A percentile compares a stretch with the other conserved stretches of the same genome.
These are phyloP conservation scores for Chlorencoelia australis DNA, from an alignment of 2,329 filamentous ascomycete species.

Conservation along the genomic window DNA sequence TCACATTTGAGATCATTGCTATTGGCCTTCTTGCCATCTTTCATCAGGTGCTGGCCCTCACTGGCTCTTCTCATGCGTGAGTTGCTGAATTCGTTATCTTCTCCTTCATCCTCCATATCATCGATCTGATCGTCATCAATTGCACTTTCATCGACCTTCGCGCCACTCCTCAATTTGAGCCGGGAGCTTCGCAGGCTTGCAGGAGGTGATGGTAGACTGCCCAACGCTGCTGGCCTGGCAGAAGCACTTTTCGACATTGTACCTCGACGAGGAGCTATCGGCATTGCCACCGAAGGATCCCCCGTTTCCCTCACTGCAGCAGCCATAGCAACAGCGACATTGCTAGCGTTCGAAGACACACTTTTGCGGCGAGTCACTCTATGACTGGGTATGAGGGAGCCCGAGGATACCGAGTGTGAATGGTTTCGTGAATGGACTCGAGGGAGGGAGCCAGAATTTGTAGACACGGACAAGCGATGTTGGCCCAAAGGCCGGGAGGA, in stretches of 20 bases:
- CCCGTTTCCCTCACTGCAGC: constrained; percentile 57
- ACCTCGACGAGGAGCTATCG: constrained; percentile 53
- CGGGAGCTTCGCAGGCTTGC: constrained; percentile 54
- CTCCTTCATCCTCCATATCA: constrained; percentile 43
- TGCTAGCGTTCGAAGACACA: constrained; percentile 67
- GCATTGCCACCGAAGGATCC: constrained; percentile 48
- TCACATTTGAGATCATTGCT: constrained; percentile 87
- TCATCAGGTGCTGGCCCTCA: constrained; percentile 74
- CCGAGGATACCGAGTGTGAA: constrained; percentile 71
- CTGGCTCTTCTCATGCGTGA: constrained; percentile 56
- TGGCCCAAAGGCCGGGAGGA: constrained; percentile 58
- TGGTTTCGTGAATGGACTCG: constrained; percentile 47
- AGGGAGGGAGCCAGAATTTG: constrained; percentile 47
- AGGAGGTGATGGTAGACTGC: constrained; percentile 53
- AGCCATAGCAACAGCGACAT: constrained; percentile 65
- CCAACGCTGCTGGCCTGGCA: constrained; percentile 41
- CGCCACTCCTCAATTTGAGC: constrained; percentile 37
- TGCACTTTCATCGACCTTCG: constrained; percentile 47
- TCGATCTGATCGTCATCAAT: constrained; percentile 60
- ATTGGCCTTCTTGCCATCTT: constrained; percentile 70
- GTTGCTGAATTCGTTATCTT: constrained; percentile 33
- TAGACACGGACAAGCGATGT: constrained; percentile 49
- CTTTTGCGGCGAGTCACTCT: constrained; percentile 91
- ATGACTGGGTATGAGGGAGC: constrained; percentile 69
- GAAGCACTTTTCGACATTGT: constrained; percentile 56